Conservation (phyloP, 2,329 filamentous ascomycete genomes). For the Colletotrichum endophyticum region DNA sequence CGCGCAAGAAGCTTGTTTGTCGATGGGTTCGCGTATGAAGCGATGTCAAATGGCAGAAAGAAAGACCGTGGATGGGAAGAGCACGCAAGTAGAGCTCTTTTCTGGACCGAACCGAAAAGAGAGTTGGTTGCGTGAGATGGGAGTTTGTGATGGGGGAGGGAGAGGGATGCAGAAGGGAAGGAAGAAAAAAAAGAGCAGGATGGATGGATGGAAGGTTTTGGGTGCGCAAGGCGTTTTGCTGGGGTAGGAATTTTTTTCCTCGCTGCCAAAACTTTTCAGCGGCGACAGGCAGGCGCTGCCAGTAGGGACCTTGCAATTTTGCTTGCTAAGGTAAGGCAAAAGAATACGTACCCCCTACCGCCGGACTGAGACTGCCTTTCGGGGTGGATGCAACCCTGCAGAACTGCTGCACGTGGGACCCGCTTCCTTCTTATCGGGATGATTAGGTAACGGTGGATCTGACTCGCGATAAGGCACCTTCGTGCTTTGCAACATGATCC, state of each 20-base stretch:
- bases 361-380: background rate
- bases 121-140: slow-evolving; percentile 9
- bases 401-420: background rate
- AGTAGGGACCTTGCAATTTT: background rate
- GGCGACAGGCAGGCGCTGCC: slow-evolving; percentile 2
- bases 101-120: slow-evolving; percentile 17
- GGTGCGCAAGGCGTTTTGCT: slow-evolving; percentile 2
- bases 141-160: slow-evolving; percentile 12
- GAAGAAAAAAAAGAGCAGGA: slow-evolving; percentile 4
- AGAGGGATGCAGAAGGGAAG: slow-evolving; percentile 16
- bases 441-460: slow-evolving; percentile 6
- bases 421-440: background rate
- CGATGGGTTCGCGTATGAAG: background rate
- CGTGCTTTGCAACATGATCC: background rate
- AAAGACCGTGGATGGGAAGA: slow-evolving; percentile 9
- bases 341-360: slow-evolving; percentile 4
- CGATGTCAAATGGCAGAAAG: slow-evolving; percentile 6
- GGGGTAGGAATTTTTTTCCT: slow-evolving; percentile 20
- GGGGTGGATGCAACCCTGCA: background rate
- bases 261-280: slow-evolving; percentile 16
- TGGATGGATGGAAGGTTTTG: slow-evolving; percentile 11
- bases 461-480: slow-evolving; percentile 21
- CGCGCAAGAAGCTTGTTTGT: background rate
- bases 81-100: background rate
- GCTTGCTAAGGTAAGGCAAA: slow-evolving; percentile 17